Base-by-base conservation (phyloP, 1,284 basidiomycete genomes). In the Ganoderma boninense region DNA sequence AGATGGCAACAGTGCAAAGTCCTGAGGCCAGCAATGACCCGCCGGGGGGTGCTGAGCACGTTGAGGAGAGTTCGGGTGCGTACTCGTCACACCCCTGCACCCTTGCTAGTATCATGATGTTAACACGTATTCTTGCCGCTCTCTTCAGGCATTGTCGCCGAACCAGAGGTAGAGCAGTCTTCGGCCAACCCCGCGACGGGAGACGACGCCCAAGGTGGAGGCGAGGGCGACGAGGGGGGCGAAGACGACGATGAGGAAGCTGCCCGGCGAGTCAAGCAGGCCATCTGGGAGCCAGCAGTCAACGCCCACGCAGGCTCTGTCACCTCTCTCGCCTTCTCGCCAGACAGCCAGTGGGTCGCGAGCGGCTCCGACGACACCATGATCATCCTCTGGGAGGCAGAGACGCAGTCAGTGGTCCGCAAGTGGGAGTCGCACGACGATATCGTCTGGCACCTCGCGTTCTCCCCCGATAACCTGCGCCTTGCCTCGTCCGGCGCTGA, bases 401-500 rank as follows among this genome's bases (percentile, higher is more conserved):
- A 52, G 1, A 40, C 59, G 23, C 46, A 66, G 62, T 64, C 60
- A 3, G 61, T 57, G n/a, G 49, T 68, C n/a, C 66, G 66, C 40
- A 67, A 61, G 44, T 71, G 65, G 69, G 65, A 71, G 29, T 62
- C 67, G 6, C 62, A 65, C 62, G 64, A 42, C 20, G 71, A 73
- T 35, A 46, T 49, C 23, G 66, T 77, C 66, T 70, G 66, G 44
- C 64, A 71, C 32, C 66, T 78, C 29, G 71, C 71, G 0, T 79
- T 77, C 68, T 77, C 78, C 0, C 76, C 77, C 14, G 74, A 78
- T 63, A 71, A 73, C 54, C 60, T 29, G 38, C 66, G 60, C 4
- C 63, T 79, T 26, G 74, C 69, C 0, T 77, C 76, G 0, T 77
- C 73, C 7, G 74, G 76, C 14, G 68, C 70, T 2, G 75, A 78